Percentiles rank a stretch among this genome's conserved stretches.
These are phyloP conservation scores for Candida saitoana DNA, from an alignment of 805 yeast species.

Conservation along the genomic window DNA sequence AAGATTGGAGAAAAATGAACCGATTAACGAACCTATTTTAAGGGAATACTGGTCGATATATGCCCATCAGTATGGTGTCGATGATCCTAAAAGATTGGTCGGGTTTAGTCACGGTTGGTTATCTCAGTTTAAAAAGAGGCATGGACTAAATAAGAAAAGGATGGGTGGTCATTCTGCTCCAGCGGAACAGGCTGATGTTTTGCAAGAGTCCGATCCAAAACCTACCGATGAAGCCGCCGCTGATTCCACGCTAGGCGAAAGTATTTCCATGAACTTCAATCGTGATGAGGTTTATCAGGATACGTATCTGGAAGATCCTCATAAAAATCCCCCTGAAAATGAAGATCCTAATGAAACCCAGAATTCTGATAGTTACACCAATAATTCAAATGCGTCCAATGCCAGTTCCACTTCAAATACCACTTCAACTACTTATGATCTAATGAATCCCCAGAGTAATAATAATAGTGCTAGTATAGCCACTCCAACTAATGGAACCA, in stretches of 20 bases:
- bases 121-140: slow-evolving; percentile 56
- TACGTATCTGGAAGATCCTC: neutral
- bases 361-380: slow-evolving; percentile 2
- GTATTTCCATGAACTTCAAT: neutral
- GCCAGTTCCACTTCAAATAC: slow-evolving; percentile 4
- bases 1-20: slow-evolving; percentile 39
- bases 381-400: slow-evolving; percentile 7
- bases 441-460: slow-evolving; percentile 16
- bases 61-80: slow-evolving; percentile 55
- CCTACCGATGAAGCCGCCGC: neutral
- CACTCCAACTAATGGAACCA: slow-evolving; percentile 4
- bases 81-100: slow-evolving; percentile 53
- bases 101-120: slow-evolving; percentile 63
- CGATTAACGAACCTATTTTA: slow-evolving; percentile 51
- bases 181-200: neutral
- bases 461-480: slow-evolving; percentile 7
- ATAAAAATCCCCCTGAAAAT: slow-evolving; percentile 5
- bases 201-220: neutral
- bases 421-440: slow-evolving; percentile 13
- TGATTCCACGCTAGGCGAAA: neutral
- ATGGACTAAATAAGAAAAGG: slow-evolving; percentile 40
- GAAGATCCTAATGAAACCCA: slow-evolving; percentile 6
- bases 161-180: slow-evolving; percentile 14
- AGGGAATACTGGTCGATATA: slow-evolving; percentile 54
- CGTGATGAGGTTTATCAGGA: slow-evolving; percentile 2